Evolutionary conservation across 495 filamentous ascomycete genomes (phyloP).

Genomic region (Penicillium odoratum): DNA sequence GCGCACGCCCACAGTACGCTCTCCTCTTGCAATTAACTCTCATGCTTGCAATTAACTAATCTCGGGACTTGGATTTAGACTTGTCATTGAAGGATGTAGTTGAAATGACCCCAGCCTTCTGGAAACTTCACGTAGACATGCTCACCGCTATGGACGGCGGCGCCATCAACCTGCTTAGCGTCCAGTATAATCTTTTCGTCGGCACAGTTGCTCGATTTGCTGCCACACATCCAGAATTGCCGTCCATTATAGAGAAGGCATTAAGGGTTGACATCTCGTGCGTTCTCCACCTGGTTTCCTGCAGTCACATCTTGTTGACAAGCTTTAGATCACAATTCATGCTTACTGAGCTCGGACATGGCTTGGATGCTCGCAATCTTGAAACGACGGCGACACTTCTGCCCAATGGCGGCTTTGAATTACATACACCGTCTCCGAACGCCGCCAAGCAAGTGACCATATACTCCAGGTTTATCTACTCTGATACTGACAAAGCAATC

Average conservation of each 20-base stretch:
- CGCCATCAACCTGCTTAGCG: slow-evolving; percentile 22
- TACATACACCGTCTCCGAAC: slow-evolving; percentile 27
- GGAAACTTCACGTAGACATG: slow-evolving; percentile 23
- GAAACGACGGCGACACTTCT: slow-evolving; percentile 39
- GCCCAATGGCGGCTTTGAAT: slow-evolving; percentile 32
- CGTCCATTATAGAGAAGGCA: slow-evolving; percentile 6
- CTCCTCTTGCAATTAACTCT: not conserved
- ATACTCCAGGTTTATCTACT: not conserved
- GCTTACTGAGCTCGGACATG: slow-evolving; percentile 40
- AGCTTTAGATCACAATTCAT: slow-evolving; percentile 22
- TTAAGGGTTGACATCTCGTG: slow-evolving; percentile 4
- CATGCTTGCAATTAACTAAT: not conserved
- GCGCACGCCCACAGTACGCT: not conserved
- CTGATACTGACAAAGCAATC: not conserved
- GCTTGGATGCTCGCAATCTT: slow-evolving; percentile 37
- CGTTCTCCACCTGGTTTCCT: not conserved
- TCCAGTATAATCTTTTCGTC: slow-evolving; percentile 40
- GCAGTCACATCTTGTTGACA: not conserved
- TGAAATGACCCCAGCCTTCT: slow-evolving; percentile 16
- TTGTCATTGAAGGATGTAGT: slow-evolving; percentile 11
- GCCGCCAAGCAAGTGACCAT: slow-evolving; percentile 27
- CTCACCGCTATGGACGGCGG: slow-evolving; percentile 17
- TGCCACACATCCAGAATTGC: slow-evolving; percentile 28
- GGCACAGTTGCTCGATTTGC: slow-evolving; percentile 38
- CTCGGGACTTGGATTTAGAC: not conserved